These are phyloP conservation scores for Geotrichum carabidarum DNA, from an alignment of 1,139 yeast species.

Conservation along the genomic window DNA sequence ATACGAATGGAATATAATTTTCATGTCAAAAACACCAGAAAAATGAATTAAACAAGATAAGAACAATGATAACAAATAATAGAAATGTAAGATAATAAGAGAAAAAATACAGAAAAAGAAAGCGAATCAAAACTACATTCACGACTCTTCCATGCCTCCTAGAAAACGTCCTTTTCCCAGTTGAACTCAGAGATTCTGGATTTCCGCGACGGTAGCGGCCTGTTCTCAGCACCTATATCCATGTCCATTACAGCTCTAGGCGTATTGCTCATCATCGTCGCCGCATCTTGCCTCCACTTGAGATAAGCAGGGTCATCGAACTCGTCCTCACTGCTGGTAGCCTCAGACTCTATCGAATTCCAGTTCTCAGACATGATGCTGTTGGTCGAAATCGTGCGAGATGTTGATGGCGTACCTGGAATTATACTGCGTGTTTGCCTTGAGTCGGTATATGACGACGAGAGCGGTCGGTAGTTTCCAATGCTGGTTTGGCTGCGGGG, in stretches of 20 bases:
- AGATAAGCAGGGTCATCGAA: slow-evolving; percentile 8
- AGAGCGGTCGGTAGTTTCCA: neutral
- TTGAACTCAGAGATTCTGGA: slow-evolving; percentile 30
- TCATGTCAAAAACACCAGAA: no score
- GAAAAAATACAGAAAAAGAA: no score
- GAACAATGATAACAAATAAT: no score
- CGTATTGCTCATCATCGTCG: neutral
- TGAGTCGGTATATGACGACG: neutral
- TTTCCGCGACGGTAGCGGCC: neutral
- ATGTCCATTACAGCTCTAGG: neutral
- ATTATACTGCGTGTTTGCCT: neutral
- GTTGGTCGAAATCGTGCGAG: slow-evolving; percentile 11
- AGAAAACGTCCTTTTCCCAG: slow-evolving; percentile 33
- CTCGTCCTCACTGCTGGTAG: slow-evolving; percentile 8
- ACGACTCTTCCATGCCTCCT: neutral
- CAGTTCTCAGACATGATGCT: slow-evolving; percentile 19
- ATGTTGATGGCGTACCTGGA: neutral
- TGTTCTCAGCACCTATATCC: slow-evolving; percentile 3
- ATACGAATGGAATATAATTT: no score
- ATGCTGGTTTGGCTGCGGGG: neutral
- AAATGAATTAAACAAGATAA: no score
- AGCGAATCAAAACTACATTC: no score
- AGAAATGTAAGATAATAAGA: no score
- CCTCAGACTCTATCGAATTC: neutral
- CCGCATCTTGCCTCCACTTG: slow-evolving; percentile 8